Conservation (phyloP, 2,329 filamentous ascomycete genomes). For the Fusarium poae region DNA sequence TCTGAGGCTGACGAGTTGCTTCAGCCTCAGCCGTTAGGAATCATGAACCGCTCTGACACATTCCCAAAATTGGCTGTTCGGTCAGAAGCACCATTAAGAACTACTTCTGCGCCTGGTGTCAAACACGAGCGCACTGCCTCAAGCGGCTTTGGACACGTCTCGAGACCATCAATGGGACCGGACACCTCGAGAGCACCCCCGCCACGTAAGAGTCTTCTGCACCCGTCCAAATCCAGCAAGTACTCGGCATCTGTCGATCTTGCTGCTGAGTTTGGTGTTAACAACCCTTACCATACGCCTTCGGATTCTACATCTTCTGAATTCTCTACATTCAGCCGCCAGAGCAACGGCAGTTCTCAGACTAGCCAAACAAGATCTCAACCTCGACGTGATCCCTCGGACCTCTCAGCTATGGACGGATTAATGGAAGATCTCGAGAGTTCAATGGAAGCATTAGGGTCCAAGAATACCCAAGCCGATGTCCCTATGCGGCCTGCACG, state of each 20-base stretch:
- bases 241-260: constrained; percentile 64
- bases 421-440: constrained; percentile 69
- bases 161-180: constrained; percentile 61
- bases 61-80: constrained; percentile 61
- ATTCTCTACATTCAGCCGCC: constrained; percentile 70
- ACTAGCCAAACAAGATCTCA: constrained; percentile 59
- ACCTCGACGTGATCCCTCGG: constrained; percentile 56
- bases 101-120: constrained; percentile 62
- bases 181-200: constrained; percentile 67
- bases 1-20: constrained; percentile 53
- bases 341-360: constrained; percentile 71
- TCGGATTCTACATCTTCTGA: constrained; percentile 76
- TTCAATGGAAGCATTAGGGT: constrained; percentile 58
- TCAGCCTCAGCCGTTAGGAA: constrained; percentile 55
- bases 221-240: constrained; percentile 56
- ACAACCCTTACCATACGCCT: constrained; percentile 74
- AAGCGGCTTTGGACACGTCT: constrained; percentile 47
- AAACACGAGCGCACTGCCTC: constrained; percentile 55
- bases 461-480: constrained; percentile 53
- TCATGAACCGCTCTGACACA: constrained; percentile 64
- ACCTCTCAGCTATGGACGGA: constrained; percentile 62
- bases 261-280: constrained; percentile 69
- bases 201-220: constrained; percentile 64
- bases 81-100: constrained; percentile 57
- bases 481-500: constrained; percentile 49